A percentile compares a stretch with the other conserved stretches of the same genome.
phyloP scores from a whole-genome alignment of 2,329 filamentous ascomycete species.

The Hypoxylon rubiginosum region DNA sequence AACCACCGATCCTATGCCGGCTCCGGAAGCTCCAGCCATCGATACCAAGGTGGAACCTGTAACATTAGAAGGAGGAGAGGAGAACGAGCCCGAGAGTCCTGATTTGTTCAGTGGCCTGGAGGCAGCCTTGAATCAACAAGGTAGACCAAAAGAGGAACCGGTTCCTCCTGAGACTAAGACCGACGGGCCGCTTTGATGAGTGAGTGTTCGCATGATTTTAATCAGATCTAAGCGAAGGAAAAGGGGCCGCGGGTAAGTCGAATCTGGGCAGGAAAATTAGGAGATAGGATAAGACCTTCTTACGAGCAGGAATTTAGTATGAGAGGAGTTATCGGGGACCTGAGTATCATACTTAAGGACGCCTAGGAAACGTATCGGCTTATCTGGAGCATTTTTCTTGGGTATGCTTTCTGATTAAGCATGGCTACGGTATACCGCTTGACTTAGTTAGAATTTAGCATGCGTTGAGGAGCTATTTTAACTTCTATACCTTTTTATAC shows the following conservation, averaged over 20 bases:
- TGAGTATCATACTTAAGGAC: not conserved
- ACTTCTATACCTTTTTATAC: not conserved
- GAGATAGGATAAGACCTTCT: not conserved
- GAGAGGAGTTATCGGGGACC: not conserved
- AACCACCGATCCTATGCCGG: constrained; percentile 39
- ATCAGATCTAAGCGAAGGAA: not conserved
- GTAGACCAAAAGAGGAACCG: constrained; percentile 36
- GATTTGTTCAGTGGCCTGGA: constrained; percentile 63
- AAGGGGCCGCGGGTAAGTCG: not conserved
- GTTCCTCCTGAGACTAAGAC: constrained; percentile 26
- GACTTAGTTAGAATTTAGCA: not conserved
- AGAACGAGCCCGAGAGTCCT: constrained; percentile 55
- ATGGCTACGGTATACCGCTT: not conserved
- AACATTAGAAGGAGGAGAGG: constrained; percentile 43
- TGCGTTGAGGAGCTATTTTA: not conserved
- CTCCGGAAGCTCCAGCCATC: constrained; percentile 15
- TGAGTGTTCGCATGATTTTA: not conserved
- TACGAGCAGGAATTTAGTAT: not conserved
- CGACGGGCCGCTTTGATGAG: not conserved
- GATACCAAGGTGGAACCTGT: constrained; percentile 33
- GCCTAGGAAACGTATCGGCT: not conserved
- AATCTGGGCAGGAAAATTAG: not conserved
- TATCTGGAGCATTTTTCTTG: not conserved
- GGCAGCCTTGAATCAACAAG: constrained; percentile 60
- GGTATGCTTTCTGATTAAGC: not conserved